Evolutionary conservation across 768 basidiomycete genomes (phyloP), one percentile per base, ranked within the genome.

Genomic region (Leccinum aurantiacum): DNA sequence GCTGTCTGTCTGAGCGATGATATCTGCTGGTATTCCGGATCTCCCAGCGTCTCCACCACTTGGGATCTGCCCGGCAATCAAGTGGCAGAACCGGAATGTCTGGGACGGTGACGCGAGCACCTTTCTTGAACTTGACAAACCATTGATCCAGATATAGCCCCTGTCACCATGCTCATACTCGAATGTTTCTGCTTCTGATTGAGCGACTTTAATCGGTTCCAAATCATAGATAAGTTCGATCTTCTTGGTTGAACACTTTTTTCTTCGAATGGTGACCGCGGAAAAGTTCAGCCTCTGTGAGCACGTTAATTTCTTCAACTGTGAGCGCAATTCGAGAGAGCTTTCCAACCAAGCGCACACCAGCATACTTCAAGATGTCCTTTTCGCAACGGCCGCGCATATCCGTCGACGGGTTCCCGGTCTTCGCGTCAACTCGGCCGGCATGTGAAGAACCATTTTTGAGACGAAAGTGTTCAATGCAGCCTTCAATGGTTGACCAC

Each of bases 341-440:
- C 86, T 70, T 69, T 95, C 95, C 95, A 58, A 98, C 96, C 56
- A 99, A 75, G 55, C 96, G 89, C 67, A 98, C 90, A 71, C 97
- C 97, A 15, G 93, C 87, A 67, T 98, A 95, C 25, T 79, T 81
- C 57, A 98, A 74, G 64, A 98, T 94, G 7, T 98, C 94, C 75
- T 93, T 91, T 79, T 99, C 95, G 70, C 97, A 98, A 56, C 89
- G 91, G 33, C 88, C 88, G 61, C 89, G 88, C 63, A 98, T 90
- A 65, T 99, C 97, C 97, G 70, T 98, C 96, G 38, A 99, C 89
- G 8, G 97, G 94, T 63, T 98, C 95, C 79, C 84, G 14, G 90
- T 86, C 81, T 97, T 96, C 70, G 88, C 86, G 69, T 98, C 96
- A 52, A 98, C 95, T 97, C 97, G 98, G 37, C 97, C 97, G 66